phyloP scores from a whole-genome alignment of 2,329 filamentous ascomycete species.

The Pseudofabraea citricarpa region DNA sequence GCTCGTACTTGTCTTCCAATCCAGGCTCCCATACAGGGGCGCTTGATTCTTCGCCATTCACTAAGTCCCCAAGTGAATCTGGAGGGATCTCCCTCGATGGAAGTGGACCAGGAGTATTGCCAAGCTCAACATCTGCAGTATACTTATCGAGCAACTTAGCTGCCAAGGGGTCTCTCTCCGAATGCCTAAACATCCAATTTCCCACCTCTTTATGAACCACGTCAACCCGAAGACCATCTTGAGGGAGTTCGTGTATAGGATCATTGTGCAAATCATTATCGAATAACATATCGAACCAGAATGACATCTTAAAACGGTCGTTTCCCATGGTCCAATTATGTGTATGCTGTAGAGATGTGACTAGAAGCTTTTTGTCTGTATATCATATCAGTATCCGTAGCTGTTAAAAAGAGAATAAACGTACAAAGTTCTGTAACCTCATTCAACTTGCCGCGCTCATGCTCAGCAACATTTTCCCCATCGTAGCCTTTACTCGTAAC shows the following conservation, averaged over 20 bases:
- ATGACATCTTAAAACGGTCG: slow-evolving; percentile 65
- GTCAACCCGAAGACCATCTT: slow-evolving; percentile 46
- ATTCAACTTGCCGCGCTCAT: slow-evolving; percentile 49
- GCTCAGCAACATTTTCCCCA: slow-evolving; percentile 54
- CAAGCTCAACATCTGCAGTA: slow-evolving; percentile 28
- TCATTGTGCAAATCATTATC: slow-evolving; percentile 52
- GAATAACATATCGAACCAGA: slow-evolving; percentile 63
- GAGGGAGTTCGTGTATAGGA: slow-evolving; percentile 42
- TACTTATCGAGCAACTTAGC: slow-evolving; percentile 51
- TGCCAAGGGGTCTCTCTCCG: slow-evolving; percentile 52
- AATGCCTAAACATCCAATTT: slow-evolving; percentile 60
- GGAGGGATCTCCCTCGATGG: slow-evolving; percentile 11
- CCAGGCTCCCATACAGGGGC: slow-evolving; percentile 31
- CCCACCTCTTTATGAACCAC: slow-evolving; percentile 55
- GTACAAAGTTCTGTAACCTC: slow-evolving; percentile 62
- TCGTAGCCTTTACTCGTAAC: slow-evolving; percentile 65
- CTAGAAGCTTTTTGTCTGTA: slow-evolving; percentile 60
- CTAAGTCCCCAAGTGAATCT: slow-evolving; percentile 2
- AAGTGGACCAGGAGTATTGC: slow-evolving; percentile 27
- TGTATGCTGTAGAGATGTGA: slow-evolving; percentile 61
- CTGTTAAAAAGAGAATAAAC: slow-evolving; percentile 19
- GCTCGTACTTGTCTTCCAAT: slow-evolving; percentile 51
- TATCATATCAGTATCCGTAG: background rate
- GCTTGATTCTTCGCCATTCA: slow-evolving; percentile 16
- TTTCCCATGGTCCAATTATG: slow-evolving; percentile 68